These are phyloP conservation scores for Yamadazyma olivae DNA, from an alignment of 805 yeast genomes.

Conservation along the genomic window DNA sequence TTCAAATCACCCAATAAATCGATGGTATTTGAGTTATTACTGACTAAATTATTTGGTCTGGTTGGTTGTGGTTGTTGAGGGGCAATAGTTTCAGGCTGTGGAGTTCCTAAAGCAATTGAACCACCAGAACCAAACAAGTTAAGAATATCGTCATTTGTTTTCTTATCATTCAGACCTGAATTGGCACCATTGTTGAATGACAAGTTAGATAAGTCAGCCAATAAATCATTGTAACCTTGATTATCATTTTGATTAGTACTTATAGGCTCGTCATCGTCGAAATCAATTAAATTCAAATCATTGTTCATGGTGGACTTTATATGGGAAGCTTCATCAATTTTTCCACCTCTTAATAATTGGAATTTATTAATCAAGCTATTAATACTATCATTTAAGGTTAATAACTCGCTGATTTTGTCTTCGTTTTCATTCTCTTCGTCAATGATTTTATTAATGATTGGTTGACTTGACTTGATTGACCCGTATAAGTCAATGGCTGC, in stretches of 20 bases:
- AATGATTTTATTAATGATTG: constrained; percentile 79
- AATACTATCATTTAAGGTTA: constrained; percentile 71
- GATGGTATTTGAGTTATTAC: constrained; percentile 6
- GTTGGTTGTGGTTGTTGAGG: constrained; percentile 10
- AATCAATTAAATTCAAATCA: constrained; percentile 40
- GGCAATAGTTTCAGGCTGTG: constrained; percentile 10
- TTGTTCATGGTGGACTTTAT: constrained; percentile 34
- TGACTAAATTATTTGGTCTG: constrained; percentile 8
- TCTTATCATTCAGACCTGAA: constrained; percentile 7
- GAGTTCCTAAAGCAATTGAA: constrained; percentile 34
- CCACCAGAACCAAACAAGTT: constrained; percentile 54
- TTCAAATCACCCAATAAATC: constrained; percentile 36
- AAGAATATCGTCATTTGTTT: constrained; percentile 22
- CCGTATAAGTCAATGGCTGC: constrained; percentile 75
- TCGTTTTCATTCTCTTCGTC: constrained; percentile 72
- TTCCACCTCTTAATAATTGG: constrained; percentile 62
- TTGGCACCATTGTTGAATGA: constrained; percentile 41
- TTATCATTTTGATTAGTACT: constrained; percentile 30
- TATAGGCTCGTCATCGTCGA: constrained; percentile 38
- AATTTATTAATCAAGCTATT: constrained; percentile 67
- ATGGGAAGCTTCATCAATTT: constrained; percentile 50
- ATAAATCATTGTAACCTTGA: constrained; percentile 59
- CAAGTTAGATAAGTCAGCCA: constrained; percentile 67
- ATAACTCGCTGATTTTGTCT: constrained; percentile 60
- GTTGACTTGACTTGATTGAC: constrained; percentile 79